Evolutionary conservation across 1,139 yeast genomes (phyloP).

Genomic region (Scheffersomyces quercinus): DNA sequence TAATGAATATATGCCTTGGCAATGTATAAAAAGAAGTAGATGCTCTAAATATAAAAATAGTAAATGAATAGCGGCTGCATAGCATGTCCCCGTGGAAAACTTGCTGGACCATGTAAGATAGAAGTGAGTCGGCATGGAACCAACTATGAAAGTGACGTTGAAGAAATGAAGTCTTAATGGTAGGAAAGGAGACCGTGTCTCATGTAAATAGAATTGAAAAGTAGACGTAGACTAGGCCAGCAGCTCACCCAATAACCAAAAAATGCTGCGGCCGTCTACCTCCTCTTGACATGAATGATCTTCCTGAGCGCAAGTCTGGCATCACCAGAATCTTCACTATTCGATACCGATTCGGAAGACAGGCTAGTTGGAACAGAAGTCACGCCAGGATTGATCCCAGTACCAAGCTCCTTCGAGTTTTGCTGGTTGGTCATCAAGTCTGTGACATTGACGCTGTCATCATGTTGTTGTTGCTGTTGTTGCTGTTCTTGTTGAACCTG

Average conservation of each 20-base stretch:
- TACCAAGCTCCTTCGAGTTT: not conserved
- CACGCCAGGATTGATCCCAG: not conserved
- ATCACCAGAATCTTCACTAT: constrained; percentile 38
- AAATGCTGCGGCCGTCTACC: constrained; percentile 6
- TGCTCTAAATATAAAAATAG: no score
- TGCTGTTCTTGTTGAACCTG: constrained; percentile 1
- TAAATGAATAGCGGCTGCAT: no score
- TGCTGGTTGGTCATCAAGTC: constrained; percentile 16
- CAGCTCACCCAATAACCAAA: no score
- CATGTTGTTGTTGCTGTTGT: constrained; percentile 1
- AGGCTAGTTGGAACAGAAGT: not conserved
- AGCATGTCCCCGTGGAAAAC: no score
- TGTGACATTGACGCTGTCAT: constrained; percentile 19
- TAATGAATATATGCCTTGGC: no score
- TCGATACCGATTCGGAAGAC: constrained; percentile 3
- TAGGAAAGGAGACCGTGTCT: constrained; percentile 1
- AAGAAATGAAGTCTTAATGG: not conserved
- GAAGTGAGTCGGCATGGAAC: no score
- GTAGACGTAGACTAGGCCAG: no score
- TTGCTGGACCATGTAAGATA: no score
- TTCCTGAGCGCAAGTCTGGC: constrained; percentile 45
- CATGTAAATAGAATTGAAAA: constrained; percentile 4
- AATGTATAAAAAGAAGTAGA: no score
- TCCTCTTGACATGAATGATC: constrained; percentile 38
- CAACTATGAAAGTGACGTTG: no score